Percentiles rank a stretch among this genome's conserved stretches.
Conservation (phyloP, 805 yeast genomes). For the Saccharomycopsis synnaedendra region DNA sequence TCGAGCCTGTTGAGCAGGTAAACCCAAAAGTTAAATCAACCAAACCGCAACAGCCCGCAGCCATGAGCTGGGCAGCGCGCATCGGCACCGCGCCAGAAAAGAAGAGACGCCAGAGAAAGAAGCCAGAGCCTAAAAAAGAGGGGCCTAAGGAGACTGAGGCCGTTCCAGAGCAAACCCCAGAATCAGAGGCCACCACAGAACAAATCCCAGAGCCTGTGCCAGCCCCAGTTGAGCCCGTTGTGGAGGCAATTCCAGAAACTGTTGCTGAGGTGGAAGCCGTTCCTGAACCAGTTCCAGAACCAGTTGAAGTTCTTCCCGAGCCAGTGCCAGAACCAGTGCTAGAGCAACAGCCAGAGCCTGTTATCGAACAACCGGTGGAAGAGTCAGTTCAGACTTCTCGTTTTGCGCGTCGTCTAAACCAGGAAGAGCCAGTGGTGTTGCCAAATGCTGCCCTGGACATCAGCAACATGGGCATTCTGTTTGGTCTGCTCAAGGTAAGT, state of each 20-base stretch:
- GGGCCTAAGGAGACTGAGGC: constrained; percentile 21
- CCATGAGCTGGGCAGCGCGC: constrained; percentile 20
- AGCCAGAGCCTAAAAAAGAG: too few species aligned
- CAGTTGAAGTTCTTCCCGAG: not conserved
- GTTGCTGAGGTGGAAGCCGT: constrained; percentile 13
- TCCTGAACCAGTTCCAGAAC: not conserved
- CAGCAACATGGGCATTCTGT: constrained; percentile 43
- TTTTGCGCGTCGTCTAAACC: constrained; percentile 27
- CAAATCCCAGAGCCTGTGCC: not conserved
- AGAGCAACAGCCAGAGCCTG: too few species aligned
- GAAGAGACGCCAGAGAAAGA: not conserved
- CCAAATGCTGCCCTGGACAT: constrained; percentile 33
- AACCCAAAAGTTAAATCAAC: too few species aligned
- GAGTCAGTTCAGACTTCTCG: constrained; percentile 5
- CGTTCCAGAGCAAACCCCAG: constrained; percentile 25
- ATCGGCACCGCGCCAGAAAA: constrained; percentile 19
- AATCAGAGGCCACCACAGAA: constrained; percentile 8
- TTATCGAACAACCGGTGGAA: constrained; percentile 1
- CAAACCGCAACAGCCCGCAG: not conserved
- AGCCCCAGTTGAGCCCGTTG: constrained; percentile 7
- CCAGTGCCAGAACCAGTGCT: not conserved
- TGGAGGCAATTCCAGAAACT: constrained; percentile 11
- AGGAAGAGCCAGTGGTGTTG: constrained; percentile 38
- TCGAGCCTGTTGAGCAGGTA: too few species aligned
- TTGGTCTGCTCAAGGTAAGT: constrained; percentile 44